Evolutionary conservation across 768 basidiomycete species (phyloP).

Genomic region (Trametes elegans): DNA sequence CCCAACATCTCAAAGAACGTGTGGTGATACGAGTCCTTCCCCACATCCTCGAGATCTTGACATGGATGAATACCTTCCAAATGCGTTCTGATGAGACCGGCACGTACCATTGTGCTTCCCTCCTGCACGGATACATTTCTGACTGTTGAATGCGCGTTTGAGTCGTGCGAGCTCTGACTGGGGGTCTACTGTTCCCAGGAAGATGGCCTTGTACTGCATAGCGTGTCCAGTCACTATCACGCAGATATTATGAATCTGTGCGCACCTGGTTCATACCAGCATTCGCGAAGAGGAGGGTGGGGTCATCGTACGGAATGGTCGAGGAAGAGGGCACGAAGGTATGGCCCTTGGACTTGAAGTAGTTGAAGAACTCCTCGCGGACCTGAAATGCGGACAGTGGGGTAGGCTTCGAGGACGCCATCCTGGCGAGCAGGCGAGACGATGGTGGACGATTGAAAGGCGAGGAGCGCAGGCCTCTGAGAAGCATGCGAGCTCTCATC

Average conservation of each 20-base stretch:
- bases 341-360: conserved; percentile 77
- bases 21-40: conserved; percentile 97
- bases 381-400: conserved; percentile 81
- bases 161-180: conserved; percentile 88
- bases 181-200: conserved; percentile 97
- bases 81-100: not conserved
- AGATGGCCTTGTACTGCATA: conserved; percentile 88
- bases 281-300: conserved; percentile 96
- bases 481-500: conserved; percentile 17
- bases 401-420: conserved; percentile 18
- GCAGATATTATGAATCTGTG: not conserved
- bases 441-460: conserved; percentile 16
- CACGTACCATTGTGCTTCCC: conserved; percentile 93
- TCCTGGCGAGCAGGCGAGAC: conserved; percentile 10
- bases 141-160: conserved; percentile 91
- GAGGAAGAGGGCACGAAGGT: conserved; percentile 88
- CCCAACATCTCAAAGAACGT: conserved; percentile 99
- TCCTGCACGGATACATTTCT: conserved; percentile 98
- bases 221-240: not conserved
- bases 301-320: conserved; percentile 97
- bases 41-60: conserved; percentile 95
- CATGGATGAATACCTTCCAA: conserved; percentile 1
- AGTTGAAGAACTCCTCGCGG: conserved; percentile 88
- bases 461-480: conserved; percentile 13
- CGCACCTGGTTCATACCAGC: conserved; percentile 94